A percentile compares a stretch with the other conserved stretches of the same genome.
These are phyloP conservation scores for Anisodus acutangulus DNA, from an alignment of 257 asterid genomes.

Conservation along the genomic window DNA sequence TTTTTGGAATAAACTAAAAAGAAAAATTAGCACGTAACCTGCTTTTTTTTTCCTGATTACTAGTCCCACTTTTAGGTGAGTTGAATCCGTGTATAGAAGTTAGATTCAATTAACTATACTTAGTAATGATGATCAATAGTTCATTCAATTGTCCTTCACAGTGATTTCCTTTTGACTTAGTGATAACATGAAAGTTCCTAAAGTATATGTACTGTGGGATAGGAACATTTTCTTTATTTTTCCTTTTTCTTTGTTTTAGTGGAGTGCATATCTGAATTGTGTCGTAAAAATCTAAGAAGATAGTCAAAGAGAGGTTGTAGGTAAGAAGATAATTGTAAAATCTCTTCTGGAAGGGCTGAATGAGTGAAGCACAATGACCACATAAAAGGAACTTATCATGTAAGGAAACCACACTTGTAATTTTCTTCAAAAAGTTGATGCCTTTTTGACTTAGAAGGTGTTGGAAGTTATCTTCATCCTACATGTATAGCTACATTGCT, in stretches of 20 bases:
- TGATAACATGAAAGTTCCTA: background rate
- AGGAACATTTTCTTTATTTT: background rate
- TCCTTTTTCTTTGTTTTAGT: background rate
- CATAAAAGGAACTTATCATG: background rate
- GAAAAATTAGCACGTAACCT: too few relatives aligned
- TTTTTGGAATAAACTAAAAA: too few relatives aligned
- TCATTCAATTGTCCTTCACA: background rate
- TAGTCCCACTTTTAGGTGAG: background rate
- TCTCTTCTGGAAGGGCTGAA: conserved; percentile 21
- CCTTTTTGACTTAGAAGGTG: conserved; percentile 30
- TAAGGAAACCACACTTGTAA: background rate
- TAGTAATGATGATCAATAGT: background rate
- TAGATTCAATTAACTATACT: background rate
- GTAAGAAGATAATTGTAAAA: background rate
- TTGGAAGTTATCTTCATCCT: background rate
- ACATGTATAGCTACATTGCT: conserved; percentile 2
- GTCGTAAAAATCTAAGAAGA: background rate
- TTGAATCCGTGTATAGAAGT: background rate
- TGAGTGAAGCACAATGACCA: background rate
- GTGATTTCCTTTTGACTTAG: background rate
- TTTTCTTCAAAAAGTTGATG: conserved; percentile 16
- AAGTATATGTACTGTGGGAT: background rate
- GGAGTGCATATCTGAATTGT: background rate
- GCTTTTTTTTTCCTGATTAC: too few relatives aligned
- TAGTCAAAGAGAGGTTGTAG: conserved; percentile 26